Evolutionary conservation across 176 grass and related monocot species (phyloP), one percentile per base, ranked within the genome.

Genomic region (Avena sativa): DNA sequence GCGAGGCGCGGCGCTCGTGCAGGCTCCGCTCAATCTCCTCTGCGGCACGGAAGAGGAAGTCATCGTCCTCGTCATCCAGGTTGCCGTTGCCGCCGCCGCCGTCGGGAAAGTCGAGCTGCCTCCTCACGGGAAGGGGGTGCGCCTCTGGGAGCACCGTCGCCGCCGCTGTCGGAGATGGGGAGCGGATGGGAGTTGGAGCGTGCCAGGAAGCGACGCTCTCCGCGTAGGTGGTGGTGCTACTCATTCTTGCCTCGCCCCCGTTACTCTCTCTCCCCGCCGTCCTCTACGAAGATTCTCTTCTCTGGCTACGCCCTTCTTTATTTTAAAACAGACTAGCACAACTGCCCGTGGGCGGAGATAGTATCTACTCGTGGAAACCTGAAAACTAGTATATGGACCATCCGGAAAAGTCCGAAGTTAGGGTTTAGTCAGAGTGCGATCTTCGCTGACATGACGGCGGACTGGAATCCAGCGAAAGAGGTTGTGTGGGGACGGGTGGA

Each of bases 121-220:
- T 80, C 85, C 81, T 68, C 58, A 80, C 74, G n/a, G 74, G 49
- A 75, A 49, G 30, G 80, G 23, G 32, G 13, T 38, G 80, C 12
- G 16, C 47, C 38, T 23, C 26, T 32, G 55, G 15, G 20, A 76
- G 21, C 73, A 25, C 73, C 48, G 48, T 48, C 48, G 46, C 44
- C 21, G 19, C 38, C 9, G 73, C 73, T 30, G 56, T 16, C 32
- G 75, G 20, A 12, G 81, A 11, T 1, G 17, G 19, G 20, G 38
- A 21, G 14, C 2, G 53, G 65, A n/a, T 57, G 9, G 46, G 74
- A 16, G 21, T 56, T 17, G 72, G 64, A 25, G 84, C 52, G 74
- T 26, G 6, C 74, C 81, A 87, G 81, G 89, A 91, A 28, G 48
- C 75, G 48, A 84, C 68, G 76, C 89, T 84, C 89, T 84, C 81